These are phyloP conservation scores for Phytopythium ostracodes DNA, from an alignment of 352 stramenopile species.

Conservation along the genomic window DNA sequence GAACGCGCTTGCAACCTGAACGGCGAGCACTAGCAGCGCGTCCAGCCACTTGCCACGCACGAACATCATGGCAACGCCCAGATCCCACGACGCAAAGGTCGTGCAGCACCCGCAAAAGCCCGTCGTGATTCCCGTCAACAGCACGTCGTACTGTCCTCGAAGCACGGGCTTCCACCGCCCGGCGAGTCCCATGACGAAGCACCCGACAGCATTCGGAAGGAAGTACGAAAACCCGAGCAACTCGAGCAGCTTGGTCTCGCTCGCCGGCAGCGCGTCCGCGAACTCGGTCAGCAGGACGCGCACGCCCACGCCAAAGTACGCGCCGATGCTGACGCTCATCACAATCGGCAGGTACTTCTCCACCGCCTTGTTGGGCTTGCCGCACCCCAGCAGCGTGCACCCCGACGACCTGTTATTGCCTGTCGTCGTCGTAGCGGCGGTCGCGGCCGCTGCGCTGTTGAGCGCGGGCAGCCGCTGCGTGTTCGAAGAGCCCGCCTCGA, in stretches of 20 bases:
- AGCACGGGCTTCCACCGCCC: slow-evolving; percentile 41
- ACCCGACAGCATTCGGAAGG: slow-evolving; percentile 53
- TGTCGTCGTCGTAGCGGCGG: not conserved
- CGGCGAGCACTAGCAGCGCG: slow-evolving; percentile 37
- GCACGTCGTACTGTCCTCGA: slow-evolving; percentile 37
- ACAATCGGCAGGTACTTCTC: slow-evolving; percentile 28
- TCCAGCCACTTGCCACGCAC: slow-evolving; percentile 43
- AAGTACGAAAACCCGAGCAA: slow-evolving; percentile 52
- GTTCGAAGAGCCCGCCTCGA: not conserved
- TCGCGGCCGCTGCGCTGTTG: not conserved
- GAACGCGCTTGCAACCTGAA: slow-evolving; percentile 45
- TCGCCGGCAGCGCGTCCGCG: slow-evolving; percentile 24
- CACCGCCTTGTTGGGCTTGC: slow-evolving; percentile 11
- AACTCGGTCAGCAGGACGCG: slow-evolving; percentile 52
- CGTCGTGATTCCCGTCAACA: slow-evolving; percentile 54
- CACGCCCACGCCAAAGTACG: slow-evolving; percentile 44
- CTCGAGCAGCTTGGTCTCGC: slow-evolving; percentile 39
- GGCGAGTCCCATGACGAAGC: slow-evolving; percentile 60
- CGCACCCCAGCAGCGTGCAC: slow-evolving; percentile 4
- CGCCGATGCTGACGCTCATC: slow-evolving; percentile 36
- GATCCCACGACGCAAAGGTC: slow-evolving; percentile 60
- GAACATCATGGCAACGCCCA: slow-evolving; percentile 44
- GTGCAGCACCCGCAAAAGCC: slow-evolving; percentile 69
- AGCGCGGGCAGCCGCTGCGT: slow-evolving; percentile 6
- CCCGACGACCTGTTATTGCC: not conserved